These are phyloP conservation scores for Ustilago crameri DNA, from an alignment of 1,284 basidiomycete species.

Conservation along the genomic window DNA sequence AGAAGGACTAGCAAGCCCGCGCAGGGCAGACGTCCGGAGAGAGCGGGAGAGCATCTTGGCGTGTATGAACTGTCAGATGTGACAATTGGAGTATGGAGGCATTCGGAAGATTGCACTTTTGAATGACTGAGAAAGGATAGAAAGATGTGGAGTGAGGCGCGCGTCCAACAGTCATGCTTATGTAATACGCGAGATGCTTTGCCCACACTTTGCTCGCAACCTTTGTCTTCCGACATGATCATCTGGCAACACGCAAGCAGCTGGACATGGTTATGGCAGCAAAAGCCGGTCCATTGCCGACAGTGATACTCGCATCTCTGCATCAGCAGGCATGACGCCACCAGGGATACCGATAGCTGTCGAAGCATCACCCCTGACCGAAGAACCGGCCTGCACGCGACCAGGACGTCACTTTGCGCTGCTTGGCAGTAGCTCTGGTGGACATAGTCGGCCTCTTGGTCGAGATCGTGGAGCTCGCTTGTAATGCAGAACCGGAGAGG, in stretches of 20 bases:
- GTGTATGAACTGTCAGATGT: neutral
- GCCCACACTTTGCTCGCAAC: too few relatives aligned
- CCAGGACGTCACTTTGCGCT: too few relatives aligned
- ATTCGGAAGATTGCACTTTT: neutral
- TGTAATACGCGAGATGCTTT: neutral
- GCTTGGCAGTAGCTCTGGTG: too few relatives aligned
- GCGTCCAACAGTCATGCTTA: neutral
- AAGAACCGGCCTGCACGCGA: constrained; percentile 7
- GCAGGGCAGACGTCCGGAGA: neutral
- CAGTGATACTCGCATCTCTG: too few relatives aligned
- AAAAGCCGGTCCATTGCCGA: too few relatives aligned
- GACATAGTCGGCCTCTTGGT: too few relatives aligned
- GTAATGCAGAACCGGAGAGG: too few relatives aligned
- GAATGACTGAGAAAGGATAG: neutral
- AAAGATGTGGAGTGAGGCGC: neutral
- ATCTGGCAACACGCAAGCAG: too few relatives aligned
- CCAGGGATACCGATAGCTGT: neutral
- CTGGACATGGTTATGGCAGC: too few relatives aligned
- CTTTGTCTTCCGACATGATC: too few relatives aligned
- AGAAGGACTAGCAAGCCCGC: neutral
- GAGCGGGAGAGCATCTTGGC: constrained; percentile 6
- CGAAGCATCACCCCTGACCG: constrained; percentile 4
- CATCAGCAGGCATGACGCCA: neutral
- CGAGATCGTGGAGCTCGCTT: neutral
- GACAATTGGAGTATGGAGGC: neutral